phyloP scores from a whole-genome alignment of 2,329 filamentous ascomycete species.

The Camptophora hylomeconis region DNA sequence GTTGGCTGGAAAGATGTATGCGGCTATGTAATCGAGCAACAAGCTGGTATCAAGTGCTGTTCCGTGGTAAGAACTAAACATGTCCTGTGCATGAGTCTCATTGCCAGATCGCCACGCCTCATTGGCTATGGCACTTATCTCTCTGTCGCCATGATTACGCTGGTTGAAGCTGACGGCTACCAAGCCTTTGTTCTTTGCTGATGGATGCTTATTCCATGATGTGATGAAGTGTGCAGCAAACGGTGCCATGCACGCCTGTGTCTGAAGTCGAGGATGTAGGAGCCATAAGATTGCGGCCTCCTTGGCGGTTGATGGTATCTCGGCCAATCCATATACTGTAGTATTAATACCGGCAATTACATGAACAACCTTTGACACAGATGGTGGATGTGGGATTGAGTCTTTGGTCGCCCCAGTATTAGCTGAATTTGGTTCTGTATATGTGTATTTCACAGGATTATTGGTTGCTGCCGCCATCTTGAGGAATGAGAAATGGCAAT shows the following conservation, averaged over 20 bases:
- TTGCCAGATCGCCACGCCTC: constrained; percentile 70
- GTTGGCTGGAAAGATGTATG: constrained; percentile 51
- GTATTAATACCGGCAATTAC: constrained; percentile 67
- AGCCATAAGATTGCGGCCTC: constrained; percentile 77
- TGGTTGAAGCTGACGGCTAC: constrained; percentile 83
- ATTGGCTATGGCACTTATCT: constrained; percentile 57
- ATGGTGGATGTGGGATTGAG: constrained; percentile 14
- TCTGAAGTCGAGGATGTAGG: constrained; percentile 64
- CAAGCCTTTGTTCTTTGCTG: constrained; percentile 39
- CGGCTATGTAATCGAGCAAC: constrained; percentile 65
- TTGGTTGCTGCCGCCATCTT: too few species aligned
- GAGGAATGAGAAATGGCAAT: too few species aligned
- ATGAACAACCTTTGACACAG: constrained; percentile 32
- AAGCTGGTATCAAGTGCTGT: constrained; percentile 63
- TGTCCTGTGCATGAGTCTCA: constrained; percentile 71
- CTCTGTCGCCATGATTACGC: constrained; percentile 73
- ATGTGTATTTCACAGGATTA: constrained; percentile 17
- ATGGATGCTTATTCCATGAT: constrained; percentile 45
- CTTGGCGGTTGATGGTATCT: constrained; percentile 45
- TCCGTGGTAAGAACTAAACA: constrained; percentile 54
- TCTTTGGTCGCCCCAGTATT: constrained; percentile 12
- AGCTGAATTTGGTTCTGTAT: constrained; percentile 7
- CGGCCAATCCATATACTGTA: constrained; percentile 67
- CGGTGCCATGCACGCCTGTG: constrained; percentile 59
- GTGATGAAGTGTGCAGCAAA: constrained; percentile 56